A percentile compares a stretch with the other conserved stretches of the same genome.
phyloP scores from a whole-genome alignment of 208 protist genomes.

The Polymyxa betae region DNA sequence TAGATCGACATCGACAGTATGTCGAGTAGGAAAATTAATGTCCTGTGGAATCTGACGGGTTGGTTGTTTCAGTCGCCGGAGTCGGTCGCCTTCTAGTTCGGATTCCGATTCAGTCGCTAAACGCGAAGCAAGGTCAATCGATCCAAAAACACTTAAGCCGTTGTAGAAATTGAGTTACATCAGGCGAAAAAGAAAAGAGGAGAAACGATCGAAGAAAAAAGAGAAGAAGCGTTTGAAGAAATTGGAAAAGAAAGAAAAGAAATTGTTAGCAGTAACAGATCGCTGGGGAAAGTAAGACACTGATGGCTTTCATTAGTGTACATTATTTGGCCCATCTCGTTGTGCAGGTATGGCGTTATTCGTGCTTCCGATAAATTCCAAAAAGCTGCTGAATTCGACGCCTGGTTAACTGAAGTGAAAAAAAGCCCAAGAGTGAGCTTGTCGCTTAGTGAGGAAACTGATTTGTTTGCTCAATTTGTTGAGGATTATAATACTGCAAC shows the following conservation, averaged over 20 bases:
- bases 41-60: no score
- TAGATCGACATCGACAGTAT: no score
- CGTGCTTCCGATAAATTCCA: neutral
- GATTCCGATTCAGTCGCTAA: no score
- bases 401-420: neutral
- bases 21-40: no score
- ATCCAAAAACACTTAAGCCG: no score
- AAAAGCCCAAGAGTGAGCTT: neutral
- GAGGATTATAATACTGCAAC: slow-evolving; percentile 1
- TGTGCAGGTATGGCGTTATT: neutral
- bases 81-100: no score
- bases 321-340: neutral
- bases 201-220: neutral
- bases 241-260: neutral
- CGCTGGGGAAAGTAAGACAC: neutral
- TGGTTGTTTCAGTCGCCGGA: no score
- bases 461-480: neutral
- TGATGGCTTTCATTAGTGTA: neutral
- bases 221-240: slow-evolving; percentile 12
- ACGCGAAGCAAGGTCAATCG: no score
- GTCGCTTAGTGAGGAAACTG: neutral
- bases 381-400: neutral
- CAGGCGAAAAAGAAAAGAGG: neutral
- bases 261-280: neutral
- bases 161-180: neutral